Percentiles rank a stretch among this genome's conserved stretches.
phyloP scores from a whole-genome alignment of 1,139 yeast genomes.

The Arxiozyma slooffiae region DNA sequence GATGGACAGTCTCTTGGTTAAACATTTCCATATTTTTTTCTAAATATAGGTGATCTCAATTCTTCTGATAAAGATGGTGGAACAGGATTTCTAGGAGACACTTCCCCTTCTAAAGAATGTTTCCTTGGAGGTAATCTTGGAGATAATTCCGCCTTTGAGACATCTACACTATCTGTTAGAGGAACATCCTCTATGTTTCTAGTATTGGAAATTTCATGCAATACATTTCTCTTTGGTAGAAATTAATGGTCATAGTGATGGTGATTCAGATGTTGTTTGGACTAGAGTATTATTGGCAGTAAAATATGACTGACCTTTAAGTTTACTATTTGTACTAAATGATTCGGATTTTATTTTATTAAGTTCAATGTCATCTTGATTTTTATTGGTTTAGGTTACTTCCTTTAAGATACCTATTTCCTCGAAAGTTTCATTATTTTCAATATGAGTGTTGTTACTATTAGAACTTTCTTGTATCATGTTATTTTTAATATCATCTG shows the following conservation, averaged over 20 bases:
- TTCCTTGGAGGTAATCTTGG: conserved; percentile 15
- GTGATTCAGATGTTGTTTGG: neutral
- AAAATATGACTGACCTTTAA: neutral
- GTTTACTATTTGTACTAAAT: too few relatives aligned
- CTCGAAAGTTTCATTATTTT: neutral
- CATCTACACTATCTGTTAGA: neutral
- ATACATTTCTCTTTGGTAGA: neutral
- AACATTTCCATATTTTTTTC: conserved; percentile 10
- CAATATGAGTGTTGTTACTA: too few relatives aligned
- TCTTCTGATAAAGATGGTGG: conserved; percentile 31
- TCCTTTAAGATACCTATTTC: neutral
- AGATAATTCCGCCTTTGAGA: neutral
- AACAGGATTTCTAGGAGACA: conserved; percentile 16
- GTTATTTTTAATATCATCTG: neutral
- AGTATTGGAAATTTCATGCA: neutral
- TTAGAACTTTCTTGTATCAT: neutral
- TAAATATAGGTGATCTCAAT: conserved; percentile 21
- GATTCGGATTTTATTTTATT: neutral
- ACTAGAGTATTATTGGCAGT: neutral
- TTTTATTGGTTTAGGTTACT: neutral
- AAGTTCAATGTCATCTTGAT: neutral
- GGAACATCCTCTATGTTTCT: neutral
- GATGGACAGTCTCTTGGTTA: neutral
- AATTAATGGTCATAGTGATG: conserved; percentile 5
- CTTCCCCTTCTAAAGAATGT: neutral